phyloP scores from a whole-genome alignment of 257 asterid genomes.

The Rehmannia glutinosa region DNA sequence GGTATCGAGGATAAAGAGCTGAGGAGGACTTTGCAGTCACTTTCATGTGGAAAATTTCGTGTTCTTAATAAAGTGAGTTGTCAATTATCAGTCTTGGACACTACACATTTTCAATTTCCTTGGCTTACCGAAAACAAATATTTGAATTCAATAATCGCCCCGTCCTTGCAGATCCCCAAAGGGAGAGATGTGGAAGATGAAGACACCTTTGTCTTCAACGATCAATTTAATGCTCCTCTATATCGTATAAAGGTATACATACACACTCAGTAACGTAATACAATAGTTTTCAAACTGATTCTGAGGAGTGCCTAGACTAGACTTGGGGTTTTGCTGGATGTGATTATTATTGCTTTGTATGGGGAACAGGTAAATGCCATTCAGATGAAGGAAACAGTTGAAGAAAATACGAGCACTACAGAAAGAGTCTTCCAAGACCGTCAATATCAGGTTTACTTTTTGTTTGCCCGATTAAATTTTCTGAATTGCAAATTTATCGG shows the following conservation, averaged over 20 bases:
- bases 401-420: conserved; percentile 78
- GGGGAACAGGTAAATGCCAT: conserved; percentile 73
- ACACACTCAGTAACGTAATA: neutral
- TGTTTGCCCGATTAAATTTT: neutral
- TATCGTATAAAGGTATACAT: conserved; percentile 68
- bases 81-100: neutral
- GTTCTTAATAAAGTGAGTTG: conserved; percentile 66
- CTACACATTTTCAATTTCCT: neutral
- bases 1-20: conserved; percentile 77
- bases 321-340: neutral
- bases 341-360: neutral
- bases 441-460: conserved; percentile 56
- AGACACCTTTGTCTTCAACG: conserved; percentile 57
- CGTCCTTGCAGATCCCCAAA: conserved; percentile 27
- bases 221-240: conserved; percentile 72
- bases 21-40: conserved; percentile 76
- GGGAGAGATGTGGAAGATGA: conserved; percentile 48
- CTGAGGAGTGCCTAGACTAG: neutral
- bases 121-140: conserved; percentile 2
- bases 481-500: neutral
- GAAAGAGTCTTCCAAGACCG: conserved; percentile 89
- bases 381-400: conserved; percentile 86
- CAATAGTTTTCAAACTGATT: neutral
- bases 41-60: conserved; percentile 81
- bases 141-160: neutral